Evolutionary conservation across 2,329 filamentous ascomycete genomes (phyloP).

Genomic region (Fusarium setosum): DNA sequence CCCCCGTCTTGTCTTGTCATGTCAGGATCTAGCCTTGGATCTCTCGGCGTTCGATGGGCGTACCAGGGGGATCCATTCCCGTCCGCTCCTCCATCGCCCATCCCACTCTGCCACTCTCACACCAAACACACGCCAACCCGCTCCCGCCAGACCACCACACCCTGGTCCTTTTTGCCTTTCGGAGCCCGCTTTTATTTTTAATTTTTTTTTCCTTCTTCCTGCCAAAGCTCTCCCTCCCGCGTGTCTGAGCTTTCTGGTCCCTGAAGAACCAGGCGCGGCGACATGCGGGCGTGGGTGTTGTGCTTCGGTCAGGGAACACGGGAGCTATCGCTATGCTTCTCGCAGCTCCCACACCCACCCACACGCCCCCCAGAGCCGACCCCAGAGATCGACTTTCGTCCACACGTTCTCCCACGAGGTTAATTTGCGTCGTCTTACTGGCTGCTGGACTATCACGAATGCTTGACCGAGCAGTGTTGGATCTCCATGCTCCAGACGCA

Average conservation of each 20-base stretch:
- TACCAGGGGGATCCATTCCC: conserved; percentile 3
- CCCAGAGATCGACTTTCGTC: conserved; percentile 38
- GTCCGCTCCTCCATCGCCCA: background rate
- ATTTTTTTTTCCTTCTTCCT: background rate
- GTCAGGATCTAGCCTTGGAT: conserved; percentile 39
- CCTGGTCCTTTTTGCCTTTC: background rate
- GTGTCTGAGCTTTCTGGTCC: conserved; percentile 20
- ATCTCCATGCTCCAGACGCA: conserved; percentile 28
- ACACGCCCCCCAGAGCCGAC: background rate
- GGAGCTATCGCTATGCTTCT: conserved; percentile 19
- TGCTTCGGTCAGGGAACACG: conserved; percentile 22
- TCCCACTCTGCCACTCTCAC: background rate
- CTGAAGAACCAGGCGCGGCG: conserved; percentile 32
- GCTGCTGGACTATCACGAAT: conserved; percentile 28
- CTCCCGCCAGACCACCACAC: background rate
- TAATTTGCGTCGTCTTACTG: conserved; percentile 37
- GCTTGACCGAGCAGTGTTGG: conserved; percentile 21
- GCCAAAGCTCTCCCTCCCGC: no score
- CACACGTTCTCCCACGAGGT: conserved; percentile 45
- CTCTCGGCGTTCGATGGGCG: conserved; percentile 34
- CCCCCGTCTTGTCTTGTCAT: background rate
- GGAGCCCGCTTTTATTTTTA: conserved; percentile 15
- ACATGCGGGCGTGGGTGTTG: conserved; percentile 11
- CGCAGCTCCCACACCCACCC: conserved; percentile 19
- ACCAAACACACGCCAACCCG: background rate